Evolutionary conservation across 257 asterid species (phyloP).

Genomic region (Solanum pennellii): DNA sequence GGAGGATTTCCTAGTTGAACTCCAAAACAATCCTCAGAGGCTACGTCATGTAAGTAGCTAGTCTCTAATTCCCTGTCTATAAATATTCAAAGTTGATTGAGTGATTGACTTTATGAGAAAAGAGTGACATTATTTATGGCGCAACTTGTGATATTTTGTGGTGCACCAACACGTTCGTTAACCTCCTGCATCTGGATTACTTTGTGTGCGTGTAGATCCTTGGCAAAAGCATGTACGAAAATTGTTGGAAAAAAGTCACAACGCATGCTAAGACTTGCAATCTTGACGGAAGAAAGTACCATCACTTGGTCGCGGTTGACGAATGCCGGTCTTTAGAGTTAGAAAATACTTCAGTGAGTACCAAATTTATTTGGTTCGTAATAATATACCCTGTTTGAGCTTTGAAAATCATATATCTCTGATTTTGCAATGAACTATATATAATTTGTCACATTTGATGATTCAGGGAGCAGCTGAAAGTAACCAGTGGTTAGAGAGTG

Average conservation of each 20-base stretch:
- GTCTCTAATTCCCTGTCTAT: not conserved
- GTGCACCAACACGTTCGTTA: too few relatives aligned
- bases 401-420: not conserved
- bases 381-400: not conserved
- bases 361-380: not conserved
- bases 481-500: not conserved
- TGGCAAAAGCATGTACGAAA: not conserved
- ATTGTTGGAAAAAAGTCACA: constrained; percentile 15
- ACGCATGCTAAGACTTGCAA: constrained; percentile 32
- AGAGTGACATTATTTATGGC: too few relatives aligned
- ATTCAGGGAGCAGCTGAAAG: not conserved
- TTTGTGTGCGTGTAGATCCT: constrained; percentile 20
- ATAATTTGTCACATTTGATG: not conserved
- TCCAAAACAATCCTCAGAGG: not conserved
- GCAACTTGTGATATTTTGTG: not conserved
- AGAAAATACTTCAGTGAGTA: not conserved
- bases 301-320: not conserved
- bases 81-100: too few relatives aligned
- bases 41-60: not conserved
- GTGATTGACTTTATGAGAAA: too few relatives aligned
- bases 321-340: not conserved
- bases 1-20: constrained; percentile 7
- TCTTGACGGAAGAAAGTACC: not conserved
- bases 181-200: not conserved
- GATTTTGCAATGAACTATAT: not conserved